Evolutionary conservation across 164 flowering plant genomes (phyloP), one percentile per base, ranked within the genome.

Genomic region (Vitis riparia): DNA sequence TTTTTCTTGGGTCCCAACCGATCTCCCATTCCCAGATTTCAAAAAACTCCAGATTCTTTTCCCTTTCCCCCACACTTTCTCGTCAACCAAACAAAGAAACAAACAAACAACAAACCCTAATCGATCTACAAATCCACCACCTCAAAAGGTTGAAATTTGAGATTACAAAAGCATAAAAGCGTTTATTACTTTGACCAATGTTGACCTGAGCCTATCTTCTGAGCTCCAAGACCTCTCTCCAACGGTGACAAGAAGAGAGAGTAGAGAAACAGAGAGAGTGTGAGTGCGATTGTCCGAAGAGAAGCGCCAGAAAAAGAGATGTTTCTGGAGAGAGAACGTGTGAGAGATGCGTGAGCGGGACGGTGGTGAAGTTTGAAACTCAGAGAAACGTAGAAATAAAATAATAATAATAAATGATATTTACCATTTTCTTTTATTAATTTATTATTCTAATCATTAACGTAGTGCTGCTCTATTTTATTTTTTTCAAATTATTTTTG

Each of bases 161-260:
- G 69, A 44, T 61, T 32, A 55, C 9, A 47, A 2, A 0, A 2
- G 16, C 6, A 15, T 6, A 55, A 51, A 62, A 17, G 49, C 12
- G 15, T 19, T n/a, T 5, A 14, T 48, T 9, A 10, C 6, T 3
- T 37, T 37, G 44, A 37, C 7, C 5, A 29, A 68, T 53, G 48
- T 70, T 47, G 48, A 74, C 74, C 81, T 67, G 69, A 53, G 62
- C 72, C 63, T 70, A 65, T 68, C 55, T 51, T 60, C 69, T 11
- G 70, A 72, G 77, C 79, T 75, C 76, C 77, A 63, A 65, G 67
- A 52, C 73, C 68, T 55, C 37, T 48, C 55, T n/a, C 16, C 23
- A 17, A 50, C 16, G 59, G 48, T n/a, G 53, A 59, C 8, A 44
- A 47, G 55, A 68, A 63, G 63, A 57, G 47, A 19, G 68, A 51